These are phyloP conservation scores for Echeveria elegans DNA, from an alignment of 164 flowering plant genomes.

Conservation along the genomic window DNA sequence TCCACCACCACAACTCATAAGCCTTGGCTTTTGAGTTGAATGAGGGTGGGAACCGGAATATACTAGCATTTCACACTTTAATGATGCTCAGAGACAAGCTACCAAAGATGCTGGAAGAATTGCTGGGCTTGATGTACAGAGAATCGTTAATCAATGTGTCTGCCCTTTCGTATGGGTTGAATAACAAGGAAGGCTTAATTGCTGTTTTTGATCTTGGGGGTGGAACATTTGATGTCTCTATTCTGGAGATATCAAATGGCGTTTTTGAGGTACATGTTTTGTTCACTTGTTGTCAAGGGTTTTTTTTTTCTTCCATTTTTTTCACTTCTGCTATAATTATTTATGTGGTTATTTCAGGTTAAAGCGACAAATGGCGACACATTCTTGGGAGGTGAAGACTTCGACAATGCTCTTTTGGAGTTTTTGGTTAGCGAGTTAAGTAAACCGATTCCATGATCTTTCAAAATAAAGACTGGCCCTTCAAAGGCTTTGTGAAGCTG, in stretches of 20 bases:
- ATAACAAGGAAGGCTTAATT: neutral
- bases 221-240: conserved; percentile 26
- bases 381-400: neutral
- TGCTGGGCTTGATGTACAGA: conserved; percentile 14
- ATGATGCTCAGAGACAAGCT: conserved; percentile 7
- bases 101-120: neutral
- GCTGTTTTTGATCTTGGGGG: neutral
- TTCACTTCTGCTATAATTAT: neutral
- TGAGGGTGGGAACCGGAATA: too few relatives aligned
- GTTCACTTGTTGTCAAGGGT: neutral
- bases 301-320: too few relatives aligned
- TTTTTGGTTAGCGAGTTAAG: neutral
- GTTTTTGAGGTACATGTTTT: conserved; percentile 23
- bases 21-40: too few relatives aligned
- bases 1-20: too few relatives aligned
- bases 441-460: neutral
- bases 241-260: conserved; percentile 32
- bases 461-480: conserved; percentile 20
- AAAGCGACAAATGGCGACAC: neutral
- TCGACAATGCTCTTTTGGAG: neutral
- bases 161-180: conserved; percentile 33
- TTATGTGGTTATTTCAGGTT: conserved; percentile 6
- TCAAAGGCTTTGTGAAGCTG: conserved; percentile 30
- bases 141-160: conserved; percentile 36
- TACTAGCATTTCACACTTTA: too few relatives aligned